Base-by-base conservation (phyloP, 345 rosid genomes). In the Hypericum perforatum region DNA sequence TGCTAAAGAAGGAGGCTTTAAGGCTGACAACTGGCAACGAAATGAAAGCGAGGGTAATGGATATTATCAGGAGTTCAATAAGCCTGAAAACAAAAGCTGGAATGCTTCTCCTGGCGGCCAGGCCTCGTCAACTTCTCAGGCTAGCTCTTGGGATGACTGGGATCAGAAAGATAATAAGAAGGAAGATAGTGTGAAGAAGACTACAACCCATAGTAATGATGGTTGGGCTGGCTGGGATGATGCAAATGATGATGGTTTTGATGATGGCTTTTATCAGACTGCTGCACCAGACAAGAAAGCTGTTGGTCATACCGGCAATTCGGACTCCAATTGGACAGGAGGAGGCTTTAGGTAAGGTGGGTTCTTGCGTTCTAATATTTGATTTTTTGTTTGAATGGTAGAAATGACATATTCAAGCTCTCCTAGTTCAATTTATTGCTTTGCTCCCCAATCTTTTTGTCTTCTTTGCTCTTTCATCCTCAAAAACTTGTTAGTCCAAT, bases 181-280 rank as follows among this genome's bases (percentile, higher is more conserved):
- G 49, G 82, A 70, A 47, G 76, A 73, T 58, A 59, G 58, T 12
- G 42, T 51, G 3, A 76, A 78, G 61, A 74, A 52, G 53, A 61
- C 74, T 5, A 49, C 70, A 47, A 63, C 86, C 29, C 61, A 64
- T 61, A 70, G 61, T 49, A 68, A 74, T 65, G 97, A 76, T 39
- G 77, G 76, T 52, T 92, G 97, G 98, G 84, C 81, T 42, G 98
- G 95, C 47, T 85, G 97, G 91, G 97, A 88, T 64, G 96, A 91
- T 58, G 76, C 58, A 7, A 82, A 91, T 71, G 90, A 85, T 54
- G 95, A 88, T 53, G 85, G 78, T 39, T 75, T 46, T 53, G 88
- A 78, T 66, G 67, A 71, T 46, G 75, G 39, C 54, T 58, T 68
- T 66, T 74, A 83, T 52, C 84, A 88, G 38, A 74, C 65, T 43